Evolutionary conservation across 2,329 filamentous ascomycete genomes (phyloP), one percentile per base, ranked within the genome.

Genomic region (Xylariaceae sp.): DNA sequence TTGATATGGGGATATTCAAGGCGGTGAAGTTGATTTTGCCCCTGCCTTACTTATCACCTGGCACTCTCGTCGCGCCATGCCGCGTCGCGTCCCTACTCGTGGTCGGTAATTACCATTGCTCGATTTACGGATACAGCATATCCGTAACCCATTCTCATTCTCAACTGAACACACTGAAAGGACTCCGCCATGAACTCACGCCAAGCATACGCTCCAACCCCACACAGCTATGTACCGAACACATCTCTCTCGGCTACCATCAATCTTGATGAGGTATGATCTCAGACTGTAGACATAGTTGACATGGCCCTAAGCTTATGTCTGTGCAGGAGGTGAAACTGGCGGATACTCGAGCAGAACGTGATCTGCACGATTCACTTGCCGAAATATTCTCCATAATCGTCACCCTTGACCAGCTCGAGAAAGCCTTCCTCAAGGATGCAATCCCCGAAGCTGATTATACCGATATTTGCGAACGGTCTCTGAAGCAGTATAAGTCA

Each of bases 361-460:
- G 90, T 40, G 89, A 98, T 56, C 70, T 96, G 1, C 87, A 95
- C 58, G 92, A 96, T 55, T 96, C 92, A 2, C 77, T 98, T 11
- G 92, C 90, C 35, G 92, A 98, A 61, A 80, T 98, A 16, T 98
- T 96, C 63, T 94, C 89, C 63, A 96, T 98, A 46, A 90, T 98
- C 23, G 76, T 95, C 41, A 96, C 92, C 0, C 70, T 98, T 3
- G 92, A 98, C 56, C 88, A 93, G 44, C 75, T 98, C 2, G 92
- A 98, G 54, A 94, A 93, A 59, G 93, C 90, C 1, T 98, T 94
- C 55, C 75, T 98, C 24, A 93, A 94, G 55, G 92, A 98, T 68
- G 90, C 88, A 15, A 82, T 98, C 32, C 77, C 83, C 5, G 92
- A 96, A 61, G 72, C 73, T 33, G 90, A 95, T 52, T 98, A 98